Evolutionary conservation across 208 protist genomes (phyloP).

Genomic region (Naegleria gruberi): DNA sequence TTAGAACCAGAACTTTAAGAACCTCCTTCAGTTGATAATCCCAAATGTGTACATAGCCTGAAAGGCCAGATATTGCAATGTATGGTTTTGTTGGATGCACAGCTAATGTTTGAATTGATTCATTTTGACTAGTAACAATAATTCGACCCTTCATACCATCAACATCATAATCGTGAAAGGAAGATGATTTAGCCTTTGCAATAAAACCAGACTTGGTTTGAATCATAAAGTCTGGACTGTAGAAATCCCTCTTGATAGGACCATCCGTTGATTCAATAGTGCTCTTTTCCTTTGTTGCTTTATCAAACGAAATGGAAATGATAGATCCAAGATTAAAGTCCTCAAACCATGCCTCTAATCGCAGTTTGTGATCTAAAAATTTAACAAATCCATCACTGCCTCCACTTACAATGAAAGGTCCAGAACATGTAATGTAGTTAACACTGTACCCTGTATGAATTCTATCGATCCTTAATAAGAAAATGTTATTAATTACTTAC

Average conservation of each 20-base stretch:
- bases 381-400: slow-evolving; percentile 82
- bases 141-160: slow-evolving; percentile 59
- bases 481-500: slow-evolving; percentile 27
- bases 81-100: slow-evolving; percentile 65
- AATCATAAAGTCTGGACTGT: slow-evolving; percentile 74
- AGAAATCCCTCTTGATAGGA: slow-evolving; percentile 42
- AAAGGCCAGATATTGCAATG: slow-evolving; percentile 68
- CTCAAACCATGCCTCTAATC: slow-evolving; percentile 87
- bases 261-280: slow-evolving; percentile 41
- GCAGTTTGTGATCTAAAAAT: slow-evolving; percentile 83
- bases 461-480: slow-evolving; percentile 52
- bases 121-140: slow-evolving; percentile 75
- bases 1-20: slow-evolving; percentile 64
- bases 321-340: slow-evolving; percentile 80
- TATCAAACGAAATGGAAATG: slow-evolving; percentile 78
- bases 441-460: slow-evolving; percentile 35
- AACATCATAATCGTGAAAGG: slow-evolving; percentile 59
- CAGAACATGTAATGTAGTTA: slow-evolving; percentile 61
- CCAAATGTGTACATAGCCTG: slow-evolving; percentile 77
- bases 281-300: slow-evolving; percentile 1
- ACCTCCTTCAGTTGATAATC: slow-evolving; percentile 65
- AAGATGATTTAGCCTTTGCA: slow-evolving; percentile 60
- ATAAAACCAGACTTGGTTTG: slow-evolving; percentile 76
- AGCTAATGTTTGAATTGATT: slow-evolving; percentile 61
- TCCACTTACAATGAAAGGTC: slow-evolving; percentile 77